A percentile compares a stretch with the other conserved stretches of the same genome.
Conservation (phyloP, 2,329 filamentous ascomycete species). For the Paracamarosporium sp. region DNA sequence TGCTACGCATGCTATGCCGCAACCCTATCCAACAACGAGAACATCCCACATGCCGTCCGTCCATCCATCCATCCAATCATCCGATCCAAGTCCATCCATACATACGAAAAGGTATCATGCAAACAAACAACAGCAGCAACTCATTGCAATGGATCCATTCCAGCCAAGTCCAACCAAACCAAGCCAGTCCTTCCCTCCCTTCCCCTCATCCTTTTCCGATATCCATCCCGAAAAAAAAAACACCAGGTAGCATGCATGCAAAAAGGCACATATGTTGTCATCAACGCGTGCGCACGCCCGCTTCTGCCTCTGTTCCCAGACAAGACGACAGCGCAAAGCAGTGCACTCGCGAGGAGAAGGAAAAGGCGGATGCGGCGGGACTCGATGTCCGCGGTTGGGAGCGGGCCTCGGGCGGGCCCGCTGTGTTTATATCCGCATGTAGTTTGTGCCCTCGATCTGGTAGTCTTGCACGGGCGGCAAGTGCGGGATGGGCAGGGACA, state of each 20-base stretch:
- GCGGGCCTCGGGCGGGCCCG: too few relatives aligned
- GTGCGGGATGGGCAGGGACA: conserved; percentile 32
- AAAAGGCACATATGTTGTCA: background rate
- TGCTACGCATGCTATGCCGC: background rate
- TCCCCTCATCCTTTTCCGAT: too few relatives aligned
- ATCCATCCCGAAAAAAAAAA: too few relatives aligned
- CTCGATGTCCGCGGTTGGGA: too few relatives aligned
- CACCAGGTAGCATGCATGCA: background rate
- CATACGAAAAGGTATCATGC: conserved; percentile 16
- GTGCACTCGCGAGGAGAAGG: too few relatives aligned
- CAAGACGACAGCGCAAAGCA: too few relatives aligned
- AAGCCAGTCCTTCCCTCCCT: background rate
- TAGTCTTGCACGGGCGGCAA: conserved; percentile 36
- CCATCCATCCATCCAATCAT: background rate
- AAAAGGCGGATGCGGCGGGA: too few relatives aligned
- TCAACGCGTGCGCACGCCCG: background rate
- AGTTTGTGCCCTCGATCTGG: conserved; percentile 29
- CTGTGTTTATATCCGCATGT: conserved; percentile 28
- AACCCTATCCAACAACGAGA: background rate
- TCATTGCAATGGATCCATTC: background rate
- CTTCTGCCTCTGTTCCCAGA: too few relatives aligned
- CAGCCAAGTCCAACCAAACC: background rate
- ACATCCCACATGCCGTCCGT: background rate
- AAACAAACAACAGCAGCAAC: conserved; percentile 2
- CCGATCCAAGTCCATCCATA: background rate